Evolutionary conservation across 371 early-diverging fungal species (phyloP).

Genomic region (Conidiobolus incongruus): DNA sequence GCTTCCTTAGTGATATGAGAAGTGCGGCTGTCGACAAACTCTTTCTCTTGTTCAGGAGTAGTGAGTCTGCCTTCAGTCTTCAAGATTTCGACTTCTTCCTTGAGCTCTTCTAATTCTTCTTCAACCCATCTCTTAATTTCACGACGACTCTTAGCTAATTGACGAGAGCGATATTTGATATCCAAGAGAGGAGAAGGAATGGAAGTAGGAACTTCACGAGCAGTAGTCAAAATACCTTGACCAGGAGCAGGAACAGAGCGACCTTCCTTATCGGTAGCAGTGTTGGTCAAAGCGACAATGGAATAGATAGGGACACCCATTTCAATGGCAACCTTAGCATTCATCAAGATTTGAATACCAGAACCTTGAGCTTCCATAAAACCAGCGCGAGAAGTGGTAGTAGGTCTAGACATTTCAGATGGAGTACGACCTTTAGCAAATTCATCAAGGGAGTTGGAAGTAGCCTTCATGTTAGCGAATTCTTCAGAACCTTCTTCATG

Average conservation of each 20-base stretch:
- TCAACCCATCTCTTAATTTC: conserved; percentile 76
- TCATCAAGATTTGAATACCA: conserved; percentile 79
- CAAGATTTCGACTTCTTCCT: conserved; percentile 47
- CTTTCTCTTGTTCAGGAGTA: conserved; percentile 24
- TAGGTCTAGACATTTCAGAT: conserved; percentile 78
- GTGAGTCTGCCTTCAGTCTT: conserved; percentile 31
- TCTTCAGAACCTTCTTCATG: conserved; percentile 84
- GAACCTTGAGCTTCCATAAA: conserved; percentile 93
- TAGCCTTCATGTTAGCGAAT: conserved; percentile 96
- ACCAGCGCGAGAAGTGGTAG: conserved; percentile 75
- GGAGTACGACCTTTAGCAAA: conserved; percentile 71
- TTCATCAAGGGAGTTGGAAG: conserved; percentile 67
- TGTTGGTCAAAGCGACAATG: conserved; percentile 78
- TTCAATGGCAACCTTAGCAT: conserved; percentile 69
- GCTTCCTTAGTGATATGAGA: conserved; percentile 70
- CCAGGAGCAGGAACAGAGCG: conserved; percentile 91
- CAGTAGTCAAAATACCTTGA: conserved; percentile 86
- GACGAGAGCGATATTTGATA: conserved; percentile 76
- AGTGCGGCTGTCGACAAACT: conserved; percentile 54
- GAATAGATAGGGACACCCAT: conserved; percentile 92
- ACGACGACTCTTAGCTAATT: conserved; percentile 51
- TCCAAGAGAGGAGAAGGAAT: conserved; percentile 55
- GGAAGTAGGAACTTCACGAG: conserved; percentile 46
- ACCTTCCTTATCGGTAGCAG: conserved; percentile 92
- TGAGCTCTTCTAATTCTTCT: conserved; percentile 46